Percentiles rank a stretch among this genome's conserved stretches.
Evolutionary conservation across 2,329 filamentous ascomycete genomes (phyloP).

Genomic region (Penicillium vulpinum): DNA sequence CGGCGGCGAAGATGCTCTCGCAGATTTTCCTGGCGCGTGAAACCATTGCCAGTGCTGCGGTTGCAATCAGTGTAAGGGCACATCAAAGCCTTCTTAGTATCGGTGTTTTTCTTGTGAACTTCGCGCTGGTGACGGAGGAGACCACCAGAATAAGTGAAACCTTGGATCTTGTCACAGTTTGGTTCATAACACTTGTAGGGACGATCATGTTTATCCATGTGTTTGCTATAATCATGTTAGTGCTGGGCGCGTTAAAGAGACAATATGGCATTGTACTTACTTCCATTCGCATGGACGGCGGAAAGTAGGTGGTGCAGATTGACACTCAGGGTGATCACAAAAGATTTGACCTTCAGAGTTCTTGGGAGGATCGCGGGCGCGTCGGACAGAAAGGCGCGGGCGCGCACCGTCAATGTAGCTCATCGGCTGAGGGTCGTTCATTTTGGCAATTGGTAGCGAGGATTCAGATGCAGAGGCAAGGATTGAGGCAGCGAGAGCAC

Average conservation of each 20-base stretch:
- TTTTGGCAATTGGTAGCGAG: constrained; percentile 35
- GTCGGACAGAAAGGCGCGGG: constrained; percentile 44
- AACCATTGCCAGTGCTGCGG: constrained; percentile 81
- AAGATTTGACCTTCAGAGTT: constrained; percentile 74
- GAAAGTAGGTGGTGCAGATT: constrained; percentile 65
- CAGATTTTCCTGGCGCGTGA: constrained; percentile 89
- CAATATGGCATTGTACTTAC: constrained; percentile 55
- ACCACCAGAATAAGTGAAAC: constrained; percentile 93
- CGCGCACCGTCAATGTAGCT: constrained; percentile 38
- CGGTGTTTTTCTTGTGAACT: constrained; percentile 87
- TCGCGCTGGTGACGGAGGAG: constrained; percentile 88
- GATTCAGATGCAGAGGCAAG: constrained; percentile 39
- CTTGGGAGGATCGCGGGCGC: constrained; percentile 55
- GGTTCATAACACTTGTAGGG: constrained; percentile 81
- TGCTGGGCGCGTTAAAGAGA: constrained; percentile 20
- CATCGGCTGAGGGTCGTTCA: constrained; percentile 36
- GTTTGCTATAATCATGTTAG: constrained; percentile 64
- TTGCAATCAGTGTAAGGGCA: constrained; percentile 88
- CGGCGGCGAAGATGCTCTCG: constrained; percentile 90
- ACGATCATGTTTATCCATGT: constrained; percentile 97
- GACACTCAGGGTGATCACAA: constrained; percentile 71
- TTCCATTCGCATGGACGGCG: constrained; percentile 90
- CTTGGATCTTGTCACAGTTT: constrained; percentile 87
- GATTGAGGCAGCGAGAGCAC: constrained; percentile 33
- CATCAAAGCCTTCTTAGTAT: constrained; percentile 81